phyloP scores from a whole-genome alignment of 1,284 basidiomycete species.

The Ceratobasidium sp. region DNA sequence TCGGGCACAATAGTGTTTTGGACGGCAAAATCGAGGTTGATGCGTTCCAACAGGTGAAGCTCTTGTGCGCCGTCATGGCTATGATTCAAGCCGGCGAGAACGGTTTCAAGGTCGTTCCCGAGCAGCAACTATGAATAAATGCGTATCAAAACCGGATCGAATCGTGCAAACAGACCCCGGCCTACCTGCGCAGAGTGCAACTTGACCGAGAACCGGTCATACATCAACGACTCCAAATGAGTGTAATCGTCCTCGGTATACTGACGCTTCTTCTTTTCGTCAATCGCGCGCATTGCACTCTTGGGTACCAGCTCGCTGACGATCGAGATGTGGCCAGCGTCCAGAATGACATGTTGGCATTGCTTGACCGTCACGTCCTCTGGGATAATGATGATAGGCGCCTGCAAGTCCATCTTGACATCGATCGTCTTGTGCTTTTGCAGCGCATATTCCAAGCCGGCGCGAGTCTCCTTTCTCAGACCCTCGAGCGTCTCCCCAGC shows the following conservation, averaged over 20 bases:
- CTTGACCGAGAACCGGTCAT: conserved; percentile 90
- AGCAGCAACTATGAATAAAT: conserved; percentile 80
- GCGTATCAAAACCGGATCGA: conserved; percentile 31
- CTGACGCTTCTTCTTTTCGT: conserved; percentile 86
- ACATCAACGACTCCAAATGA: conserved; percentile 94
- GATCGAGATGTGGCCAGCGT: conserved; percentile 97
- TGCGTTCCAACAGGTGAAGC: conserved; percentile 92
- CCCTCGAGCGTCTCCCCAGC: conserved; percentile 97
- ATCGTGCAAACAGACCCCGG: conserved; percentile 26
- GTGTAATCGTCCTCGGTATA: conserved; percentile 93
- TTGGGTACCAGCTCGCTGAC: conserved; percentile 93
- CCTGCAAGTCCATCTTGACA: conserved; percentile 95
- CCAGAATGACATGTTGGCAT: conserved; percentile 91
- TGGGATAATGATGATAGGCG: conserved; percentile 97
- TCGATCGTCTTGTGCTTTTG: conserved; percentile 96
- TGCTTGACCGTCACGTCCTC: conserved; percentile 86
- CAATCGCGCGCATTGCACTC: conserved; percentile 82
- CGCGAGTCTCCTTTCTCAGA: conserved; percentile 93
- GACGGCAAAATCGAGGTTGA: conserved; percentile 90
- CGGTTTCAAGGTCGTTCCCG: conserved; percentile 86
- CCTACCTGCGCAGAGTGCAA: conserved; percentile 90
- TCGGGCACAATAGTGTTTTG: conserved; percentile 95
- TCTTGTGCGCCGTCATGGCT: conserved; percentile 65
- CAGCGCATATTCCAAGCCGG: conserved; percentile 94
- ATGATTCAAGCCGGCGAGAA: conserved; percentile 79